These are phyloP conservation scores for Saturnispora gosingensis DNA, from an alignment of 805 yeast species.

Conservation along the genomic window DNA sequence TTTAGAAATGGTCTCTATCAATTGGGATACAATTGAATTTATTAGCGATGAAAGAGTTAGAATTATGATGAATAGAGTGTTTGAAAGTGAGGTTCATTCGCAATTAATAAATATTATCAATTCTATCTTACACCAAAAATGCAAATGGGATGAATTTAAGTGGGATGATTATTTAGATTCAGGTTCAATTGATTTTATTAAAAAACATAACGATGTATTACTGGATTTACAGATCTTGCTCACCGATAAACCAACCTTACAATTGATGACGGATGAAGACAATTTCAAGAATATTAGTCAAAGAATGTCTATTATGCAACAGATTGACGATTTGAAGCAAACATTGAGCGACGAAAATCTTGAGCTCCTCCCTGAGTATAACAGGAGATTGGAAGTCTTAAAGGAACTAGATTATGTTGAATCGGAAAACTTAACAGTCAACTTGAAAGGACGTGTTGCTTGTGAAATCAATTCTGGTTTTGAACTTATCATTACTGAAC, in stretches of 20 bases:
- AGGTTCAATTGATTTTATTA: slow-evolving; percentile 28
- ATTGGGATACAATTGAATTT: slow-evolving; percentile 34
- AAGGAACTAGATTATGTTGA: slow-evolving; percentile 77
- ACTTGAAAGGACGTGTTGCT: slow-evolving; percentile 77
- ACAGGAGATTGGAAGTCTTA: slow-evolving; percentile 74
- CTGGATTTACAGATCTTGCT: slow-evolving; percentile 17
- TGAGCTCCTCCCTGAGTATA: slow-evolving; percentile 87
- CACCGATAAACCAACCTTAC: slow-evolving; percentile 20
- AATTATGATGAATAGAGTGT: slow-evolving; percentile 4
- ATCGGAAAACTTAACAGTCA: slow-evolving; percentile 54
- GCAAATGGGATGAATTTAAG: slow-evolving; percentile 35
- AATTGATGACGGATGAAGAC: slow-evolving; percentile 8
- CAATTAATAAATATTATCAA: not conserved
- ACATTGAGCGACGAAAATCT: slow-evolving; percentile 79
- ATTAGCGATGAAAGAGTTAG: slow-evolving; percentile 32
- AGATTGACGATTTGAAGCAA: slow-evolving; percentile 48
- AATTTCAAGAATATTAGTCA: slow-evolving; percentile 30
- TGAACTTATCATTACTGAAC: slow-evolving; percentile 83
- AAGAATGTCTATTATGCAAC: slow-evolving; percentile 35
- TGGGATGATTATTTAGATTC: slow-evolving; percentile 31
- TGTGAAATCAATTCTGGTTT: slow-evolving; percentile 89
- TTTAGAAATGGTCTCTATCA: slow-evolving; percentile 19
- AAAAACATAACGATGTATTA: slow-evolving; percentile 29
- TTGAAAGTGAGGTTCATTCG: not conserved
- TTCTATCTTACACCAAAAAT: slow-evolving; percentile 18